Base-by-base conservation (phyloP, 2,329 filamentous ascomycete genomes). In the Nigrograna mackinnonii region DNA sequence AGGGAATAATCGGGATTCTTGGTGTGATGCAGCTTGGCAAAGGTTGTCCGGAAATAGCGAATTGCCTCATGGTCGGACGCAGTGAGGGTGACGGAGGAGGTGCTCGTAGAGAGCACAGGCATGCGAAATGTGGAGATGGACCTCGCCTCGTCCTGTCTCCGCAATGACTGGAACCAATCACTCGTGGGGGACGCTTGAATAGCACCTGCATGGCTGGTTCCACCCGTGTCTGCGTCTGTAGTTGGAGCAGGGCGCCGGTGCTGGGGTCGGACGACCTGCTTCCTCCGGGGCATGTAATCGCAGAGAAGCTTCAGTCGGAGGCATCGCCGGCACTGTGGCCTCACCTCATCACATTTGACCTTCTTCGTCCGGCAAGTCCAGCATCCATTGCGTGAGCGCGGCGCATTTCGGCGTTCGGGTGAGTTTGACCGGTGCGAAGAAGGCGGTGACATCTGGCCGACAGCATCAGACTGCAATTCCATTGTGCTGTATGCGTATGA, bases 1-100 rank as follows among this genome's bases (percentile, higher is more conserved):
- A 68, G 43, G 1, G 61, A 66, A 20, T 58, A 69, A n/a, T 67
- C 57, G 1, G 65, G 62, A 22, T 68, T 67, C 37, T 69, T 70
- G 22, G 66, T 69, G 39, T 70, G 66, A 20, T 69, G 55, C 14
- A 59, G 41, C 33, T 54, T 57, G 14, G 64, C 62, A 41, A 69
- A 68, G 2, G 54, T 59, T 5, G 66, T 68, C 7, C 67, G 62
- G 38, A 67, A 70, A 39, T 67, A 66, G 12, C 55, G 57, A 12
- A 70, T 68, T 2, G 67, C 62, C 38, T 69, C 64, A 35, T 68
- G 62, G 22, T 69, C 67, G 5, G 53, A 44, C 4, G 50, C 54
- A 14, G 50, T 59, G 9, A 69, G 50, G n/a, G 55, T 45, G 9
- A 64, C 28, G 11, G 59, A 55, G 22, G 41, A 57, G 6, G 51